phyloP scores from a whole-genome alignment of 1,284 basidiomycete species.

The Rhodotorula sp. region DNA sequence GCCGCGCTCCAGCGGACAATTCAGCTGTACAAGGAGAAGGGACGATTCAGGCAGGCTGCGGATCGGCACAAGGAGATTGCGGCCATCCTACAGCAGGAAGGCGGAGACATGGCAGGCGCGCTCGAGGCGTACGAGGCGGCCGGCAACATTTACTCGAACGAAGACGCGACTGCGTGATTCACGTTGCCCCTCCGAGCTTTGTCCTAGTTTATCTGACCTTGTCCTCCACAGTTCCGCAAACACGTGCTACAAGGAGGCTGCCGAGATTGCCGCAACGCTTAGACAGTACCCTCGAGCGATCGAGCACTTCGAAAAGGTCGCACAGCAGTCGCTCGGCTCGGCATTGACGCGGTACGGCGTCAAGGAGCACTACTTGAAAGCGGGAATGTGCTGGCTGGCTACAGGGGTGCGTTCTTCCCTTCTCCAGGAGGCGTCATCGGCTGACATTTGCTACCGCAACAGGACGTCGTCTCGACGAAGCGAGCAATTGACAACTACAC shows the following conservation, averaged over 20 bases:
- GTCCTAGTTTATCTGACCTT: too few relatives aligned
- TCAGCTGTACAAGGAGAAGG: slow-evolving; percentile 73
- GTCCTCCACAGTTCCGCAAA: slow-evolving; percentile 92
- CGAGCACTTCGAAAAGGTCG: slow-evolving; percentile 64
- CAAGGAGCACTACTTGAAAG: slow-evolving; percentile 93
- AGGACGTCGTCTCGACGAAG: slow-evolving; percentile 83
- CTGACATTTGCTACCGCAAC: not conserved
- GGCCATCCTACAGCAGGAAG: slow-evolving; percentile 78
- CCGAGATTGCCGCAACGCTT: slow-evolving; percentile 87
- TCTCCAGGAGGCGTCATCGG: not conserved
- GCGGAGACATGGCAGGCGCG: slow-evolving; percentile 69
- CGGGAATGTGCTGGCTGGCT: slow-evolving; percentile 84
- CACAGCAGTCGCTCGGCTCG: slow-evolving; percentile 75
- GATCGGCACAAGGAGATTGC: slow-evolving; percentile 88
- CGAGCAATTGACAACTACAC: slow-evolving; percentile 73
- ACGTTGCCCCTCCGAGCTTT: not conserved
- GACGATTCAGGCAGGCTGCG: slow-evolving; percentile 94
- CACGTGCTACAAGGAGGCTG: slow-evolving; percentile 92
- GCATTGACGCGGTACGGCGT: slow-evolving; percentile 96
- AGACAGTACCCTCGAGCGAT: slow-evolving; percentile 83
- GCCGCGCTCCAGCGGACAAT: slow-evolving; percentile 85
- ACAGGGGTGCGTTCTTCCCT: slow-evolving; percentile 63
- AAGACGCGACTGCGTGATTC: slow-evolving; percentile 89
- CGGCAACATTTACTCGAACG: slow-evolving; percentile 96
- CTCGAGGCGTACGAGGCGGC: slow-evolving; percentile 89